Evolutionary conservation across 2,329 filamentous ascomycete species (phyloP).

Genomic region (Arthroderma uncinatum): DNA sequence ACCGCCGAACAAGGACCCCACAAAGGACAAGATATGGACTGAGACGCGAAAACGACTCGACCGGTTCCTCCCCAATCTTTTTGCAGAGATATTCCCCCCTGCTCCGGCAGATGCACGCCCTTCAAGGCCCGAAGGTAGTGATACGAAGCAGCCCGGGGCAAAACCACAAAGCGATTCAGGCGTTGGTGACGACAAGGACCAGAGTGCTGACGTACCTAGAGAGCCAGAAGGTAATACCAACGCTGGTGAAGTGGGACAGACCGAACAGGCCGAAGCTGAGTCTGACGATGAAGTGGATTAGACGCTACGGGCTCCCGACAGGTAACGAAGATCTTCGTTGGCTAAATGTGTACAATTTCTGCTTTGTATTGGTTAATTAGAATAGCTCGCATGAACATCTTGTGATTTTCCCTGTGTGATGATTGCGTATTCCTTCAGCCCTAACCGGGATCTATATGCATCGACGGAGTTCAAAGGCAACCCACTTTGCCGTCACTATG

Average conservation of each 20-base stretch:
- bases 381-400: background rate
- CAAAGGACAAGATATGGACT: conserved; percentile 46
- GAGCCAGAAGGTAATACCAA: background rate
- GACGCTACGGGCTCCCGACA: background rate
- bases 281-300: background rate
- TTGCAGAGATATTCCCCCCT: conserved; percentile 48
- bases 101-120: background rate
- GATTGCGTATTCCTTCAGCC: conserved; percentile 4
- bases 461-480: background rate
- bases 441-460: background rate
- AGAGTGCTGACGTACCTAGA: background rate
- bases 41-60: conserved; percentile 52
- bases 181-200: background rate
- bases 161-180: background rate
- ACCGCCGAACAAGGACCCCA: conserved; percentile 46
- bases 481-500: background rate
- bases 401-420: background rate
- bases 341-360: background rate
- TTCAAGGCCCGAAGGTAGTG: background rate
- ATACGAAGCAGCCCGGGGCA: background rate
- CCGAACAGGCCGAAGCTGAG: background rate
- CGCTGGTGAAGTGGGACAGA: background rate
- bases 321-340: background rate
- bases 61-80: conserved; percentile 49
- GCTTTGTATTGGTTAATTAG: background rate